A percentile compares a stretch with the other conserved stretches of the same genome.
phyloP scores from a whole-genome alignment of 225 moss, liverwort and hornwort species.

The Bryum argenteum region DNA sequence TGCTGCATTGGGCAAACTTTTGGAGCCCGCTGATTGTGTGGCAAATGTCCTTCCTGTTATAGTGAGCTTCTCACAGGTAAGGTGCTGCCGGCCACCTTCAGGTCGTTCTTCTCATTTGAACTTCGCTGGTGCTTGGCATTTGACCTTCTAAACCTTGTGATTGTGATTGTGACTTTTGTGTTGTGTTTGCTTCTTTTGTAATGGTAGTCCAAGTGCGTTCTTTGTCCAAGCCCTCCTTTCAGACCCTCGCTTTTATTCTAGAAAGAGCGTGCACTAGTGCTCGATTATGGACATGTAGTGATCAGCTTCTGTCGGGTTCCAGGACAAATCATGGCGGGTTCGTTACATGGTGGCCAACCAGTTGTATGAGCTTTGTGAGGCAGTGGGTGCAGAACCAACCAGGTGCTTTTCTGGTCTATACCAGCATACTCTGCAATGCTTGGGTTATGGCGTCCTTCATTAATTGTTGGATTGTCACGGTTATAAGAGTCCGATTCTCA shows the following conservation, averaged over 20 bases:
- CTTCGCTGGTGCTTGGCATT: not conserved
- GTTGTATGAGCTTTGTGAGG: constrained; percentile 95
- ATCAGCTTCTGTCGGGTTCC: constrained; percentile 22
- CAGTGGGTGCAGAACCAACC: constrained; percentile 88
- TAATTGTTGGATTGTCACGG: not conserved
- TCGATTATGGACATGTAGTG: constrained; percentile 1
- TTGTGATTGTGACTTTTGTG: not conserved
- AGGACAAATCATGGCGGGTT: constrained; percentile 99
- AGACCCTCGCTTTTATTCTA: not conserved
- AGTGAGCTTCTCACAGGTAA: constrained; percentile 90
- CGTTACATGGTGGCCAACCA: constrained; percentile 99
- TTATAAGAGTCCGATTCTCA: not conserved
- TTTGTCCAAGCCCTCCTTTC: not conserved
- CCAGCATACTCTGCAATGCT: no score
- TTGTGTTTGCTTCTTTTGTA: constrained; percentile 12
- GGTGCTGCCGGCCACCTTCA: constrained; percentile 7
- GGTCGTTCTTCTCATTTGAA: constrained; percentile 8
- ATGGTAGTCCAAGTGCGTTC: not conserved
- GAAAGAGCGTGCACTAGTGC: not conserved
- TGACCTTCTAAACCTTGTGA: not conserved
- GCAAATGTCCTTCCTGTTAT: constrained; percentile 91
- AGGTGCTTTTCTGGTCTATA: constrained; percentile 44
- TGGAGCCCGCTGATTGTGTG: constrained; percentile 93
- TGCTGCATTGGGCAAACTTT: constrained; percentile 87
- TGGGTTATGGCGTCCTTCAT: no score